These are phyloP conservation scores for Poa pratensis DNA, from an alignment of 176 grass and related monocot genomes.

Conservation along the genomic window DNA sequence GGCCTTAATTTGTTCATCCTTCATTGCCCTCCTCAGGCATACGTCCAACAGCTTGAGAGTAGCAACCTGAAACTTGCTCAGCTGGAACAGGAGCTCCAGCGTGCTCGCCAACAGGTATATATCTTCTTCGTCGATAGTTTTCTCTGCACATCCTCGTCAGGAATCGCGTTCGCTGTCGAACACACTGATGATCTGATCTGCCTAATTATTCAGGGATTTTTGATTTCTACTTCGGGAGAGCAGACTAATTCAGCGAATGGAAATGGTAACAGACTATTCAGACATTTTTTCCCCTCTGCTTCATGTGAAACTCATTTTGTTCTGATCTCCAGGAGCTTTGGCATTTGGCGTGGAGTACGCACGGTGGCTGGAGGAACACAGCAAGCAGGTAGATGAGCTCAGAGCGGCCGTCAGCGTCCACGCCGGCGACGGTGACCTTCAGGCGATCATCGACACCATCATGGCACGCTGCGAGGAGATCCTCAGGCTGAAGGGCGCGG, in stretches of 20 bases:
- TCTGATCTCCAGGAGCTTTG: slow-evolving; percentile 36
- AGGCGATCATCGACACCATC: slow-evolving; percentile 37
- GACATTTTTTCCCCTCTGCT: neutral
- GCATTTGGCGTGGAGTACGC: slow-evolving; percentile 46
- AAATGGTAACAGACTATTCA: slow-evolving; percentile 43
- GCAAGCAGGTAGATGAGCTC: slow-evolving; percentile 42
- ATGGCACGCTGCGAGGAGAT: slow-evolving; percentile 53
- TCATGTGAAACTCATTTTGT: neutral
- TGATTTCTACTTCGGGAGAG: slow-evolving; percentile 46
- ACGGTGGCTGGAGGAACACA: slow-evolving; percentile 57
- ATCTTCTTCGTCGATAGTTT: neutral
- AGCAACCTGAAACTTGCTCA: slow-evolving; percentile 64
- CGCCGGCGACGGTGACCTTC: slow-evolving; percentile 50
- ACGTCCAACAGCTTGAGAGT: slow-evolving; percentile 68
- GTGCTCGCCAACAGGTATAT: slow-evolving; percentile 58
- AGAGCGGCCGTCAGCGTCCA: slow-evolving; percentile 51
- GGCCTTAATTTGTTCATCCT: neutral
- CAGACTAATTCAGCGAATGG: slow-evolving; percentile 39
- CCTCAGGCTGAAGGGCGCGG: slow-evolving; percentile 57
- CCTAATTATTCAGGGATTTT: slow-evolving; percentile 52
- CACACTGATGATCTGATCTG: neutral
- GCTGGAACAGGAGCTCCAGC: slow-evolving; percentile 66
- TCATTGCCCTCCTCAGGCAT: slow-evolving; percentile 44
- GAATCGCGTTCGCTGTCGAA: neutral
- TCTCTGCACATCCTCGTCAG: neutral